These are phyloP conservation scores for Podospora anserina DNA, from an alignment of 495 filamentous ascomycete genomes.

Conservation along the genomic window DNA sequence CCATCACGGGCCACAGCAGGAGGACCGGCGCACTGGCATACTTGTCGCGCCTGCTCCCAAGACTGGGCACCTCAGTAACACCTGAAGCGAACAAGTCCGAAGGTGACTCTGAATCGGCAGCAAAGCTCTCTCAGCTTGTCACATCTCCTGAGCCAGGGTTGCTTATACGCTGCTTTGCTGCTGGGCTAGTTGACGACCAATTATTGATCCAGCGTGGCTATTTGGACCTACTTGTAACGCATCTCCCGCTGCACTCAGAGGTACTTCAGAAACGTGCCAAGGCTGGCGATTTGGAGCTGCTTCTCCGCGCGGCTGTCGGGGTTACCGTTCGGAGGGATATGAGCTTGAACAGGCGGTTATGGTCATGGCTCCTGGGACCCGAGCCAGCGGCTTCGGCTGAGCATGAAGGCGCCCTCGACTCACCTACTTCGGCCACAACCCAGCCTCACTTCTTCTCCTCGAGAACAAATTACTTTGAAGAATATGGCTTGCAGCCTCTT, in stretches of 20 bases:
- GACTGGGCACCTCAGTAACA: slow-evolving; percentile 50
- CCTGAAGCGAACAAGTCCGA: slow-evolving; percentile 23
- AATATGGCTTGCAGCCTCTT: slow-evolving; percentile 70
- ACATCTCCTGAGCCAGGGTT: slow-evolving; percentile 91
- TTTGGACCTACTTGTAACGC: slow-evolving; percentile 85
- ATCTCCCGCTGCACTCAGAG: slow-evolving; percentile 82
- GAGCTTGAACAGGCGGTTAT: slow-evolving; percentile 90
- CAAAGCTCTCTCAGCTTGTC: slow-evolving; percentile 65
- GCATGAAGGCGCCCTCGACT: slow-evolving; percentile 46
- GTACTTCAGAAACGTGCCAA: slow-evolving; percentile 73
- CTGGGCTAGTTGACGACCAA: slow-evolving; percentile 85
- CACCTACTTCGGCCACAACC: slow-evolving; percentile 45
- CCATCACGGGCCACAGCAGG: slow-evolving; percentile 80
- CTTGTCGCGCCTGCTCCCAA: slow-evolving; percentile 74
- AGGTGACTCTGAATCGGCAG: slow-evolving; percentile 29
- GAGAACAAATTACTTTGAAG: slow-evolving; percentile 72
- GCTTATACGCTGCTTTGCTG: slow-evolving; percentile 83
- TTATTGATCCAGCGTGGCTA: slow-evolving; percentile 90
- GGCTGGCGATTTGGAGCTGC: slow-evolving; percentile 68
- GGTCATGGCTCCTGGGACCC: slow-evolving; percentile 94
- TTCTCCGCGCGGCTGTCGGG: slow-evolving; percentile 75
- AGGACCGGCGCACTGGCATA: slow-evolving; percentile 85
- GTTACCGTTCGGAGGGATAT: slow-evolving; percentile 89
- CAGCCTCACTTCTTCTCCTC: slow-evolving; percentile 44
- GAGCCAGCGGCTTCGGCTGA: slow-evolving; percentile 54